These are phyloP conservation scores for Aurifilum marmelostoma DNA, from an alignment of 2,329 filamentous ascomycete genomes.

Conservation along the genomic window DNA sequence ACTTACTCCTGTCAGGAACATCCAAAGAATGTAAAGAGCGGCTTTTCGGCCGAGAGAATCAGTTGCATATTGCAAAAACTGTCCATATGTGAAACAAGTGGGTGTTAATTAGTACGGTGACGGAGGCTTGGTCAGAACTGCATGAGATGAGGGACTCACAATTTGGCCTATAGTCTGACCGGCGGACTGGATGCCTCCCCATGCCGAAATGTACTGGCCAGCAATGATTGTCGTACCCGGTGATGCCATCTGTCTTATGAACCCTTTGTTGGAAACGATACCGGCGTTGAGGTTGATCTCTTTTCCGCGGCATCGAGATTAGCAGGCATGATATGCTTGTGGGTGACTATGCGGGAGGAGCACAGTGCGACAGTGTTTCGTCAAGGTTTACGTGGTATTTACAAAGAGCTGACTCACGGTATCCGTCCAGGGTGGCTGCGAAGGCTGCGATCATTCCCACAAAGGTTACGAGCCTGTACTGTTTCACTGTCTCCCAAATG, in stretches of 20 bases:
- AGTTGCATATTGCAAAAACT: conserved; percentile 9
- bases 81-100: not conserved
- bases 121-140: not conserved
- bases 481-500: conserved; percentile 42
- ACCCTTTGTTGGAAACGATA: conserved; percentile 46
- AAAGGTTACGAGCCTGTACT: conserved; percentile 40
- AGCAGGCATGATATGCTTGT: not conserved
- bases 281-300: conserved; percentile 39
- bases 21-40: conserved; percentile 29
- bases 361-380: not conserved
- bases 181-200: conserved; percentile 44
- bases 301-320: not conserved
- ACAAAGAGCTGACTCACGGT: conserved; percentile 36
- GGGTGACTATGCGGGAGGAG: not conserved
- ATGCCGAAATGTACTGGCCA: conserved; percentile 43
- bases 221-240: conserved; percentile 39
- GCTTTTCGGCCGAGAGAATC: conserved; percentile 27
- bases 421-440: conserved; percentile 46
- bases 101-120: not conserved
- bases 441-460: conserved; percentile 47
- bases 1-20: conserved; percentile 22
- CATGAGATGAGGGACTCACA: not conserved
- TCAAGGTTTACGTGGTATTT: not conserved
- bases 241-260: conserved; percentile 42
- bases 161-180: conserved; percentile 43